These are phyloP conservation scores for Macadamia tetraphylla DNA, from an alignment of 164 flowering plant species.

Conservation along the genomic window DNA sequence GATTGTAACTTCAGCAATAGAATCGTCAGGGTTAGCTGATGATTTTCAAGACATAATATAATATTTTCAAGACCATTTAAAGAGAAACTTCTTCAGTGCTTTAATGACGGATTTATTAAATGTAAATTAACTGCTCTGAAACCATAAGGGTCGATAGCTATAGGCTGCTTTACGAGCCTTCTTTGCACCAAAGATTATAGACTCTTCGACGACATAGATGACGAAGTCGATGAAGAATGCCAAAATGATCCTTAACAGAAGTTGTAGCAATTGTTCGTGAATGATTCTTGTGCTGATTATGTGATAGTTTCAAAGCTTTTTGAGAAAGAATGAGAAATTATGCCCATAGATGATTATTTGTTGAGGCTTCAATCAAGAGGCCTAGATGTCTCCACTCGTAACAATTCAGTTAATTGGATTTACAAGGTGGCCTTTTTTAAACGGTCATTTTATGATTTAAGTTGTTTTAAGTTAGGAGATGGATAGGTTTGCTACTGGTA, in stretches of 20 bases:
- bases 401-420: conserved; percentile 2
- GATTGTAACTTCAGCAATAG: too few species aligned
- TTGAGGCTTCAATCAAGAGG: neutral
- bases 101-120: neutral
- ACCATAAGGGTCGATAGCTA: neutral
- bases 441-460: too few species aligned
- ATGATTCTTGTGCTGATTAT: neutral
- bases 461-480: too few species aligned
- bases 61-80: too few species aligned
- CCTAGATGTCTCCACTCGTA: conserved; percentile 5
- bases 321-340: neutral
- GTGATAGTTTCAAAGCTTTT: neutral
- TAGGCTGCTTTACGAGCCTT: neutral
- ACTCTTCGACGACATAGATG: neutral
- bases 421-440: neutral
- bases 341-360: neutral
- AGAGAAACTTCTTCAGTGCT: neutral
- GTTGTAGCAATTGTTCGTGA: neutral
- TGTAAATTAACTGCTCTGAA: neutral
- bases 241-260: neutral
- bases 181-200: neutral
- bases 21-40: too few species aligned
- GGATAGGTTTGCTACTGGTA: too few species aligned
- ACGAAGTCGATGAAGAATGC: neutral
- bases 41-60: too few species aligned